Conservation (phyloP, 116 monocot species). For the Phalaenopsis hybrid region DNA sequence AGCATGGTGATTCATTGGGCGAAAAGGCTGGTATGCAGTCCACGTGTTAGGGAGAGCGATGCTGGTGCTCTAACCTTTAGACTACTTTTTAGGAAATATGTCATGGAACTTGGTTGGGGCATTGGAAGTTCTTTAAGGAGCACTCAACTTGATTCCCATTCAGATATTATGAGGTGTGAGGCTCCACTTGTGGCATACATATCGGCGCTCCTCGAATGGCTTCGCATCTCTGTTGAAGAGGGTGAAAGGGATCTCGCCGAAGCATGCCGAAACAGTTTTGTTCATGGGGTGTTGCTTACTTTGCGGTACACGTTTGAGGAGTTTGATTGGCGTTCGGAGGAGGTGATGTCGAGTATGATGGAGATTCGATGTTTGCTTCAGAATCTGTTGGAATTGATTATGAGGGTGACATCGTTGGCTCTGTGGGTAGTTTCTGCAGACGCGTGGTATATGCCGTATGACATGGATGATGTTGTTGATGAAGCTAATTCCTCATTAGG, state of each 20-base stretch:
- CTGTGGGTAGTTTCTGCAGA: slow-evolving; percentile 97
- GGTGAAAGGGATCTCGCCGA: slow-evolving; percentile 82
- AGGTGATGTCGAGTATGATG: slow-evolving; percentile 37
- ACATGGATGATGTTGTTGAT: slow-evolving; percentile 60
- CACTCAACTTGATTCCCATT: slow-evolving; percentile 19
- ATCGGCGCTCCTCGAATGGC: slow-evolving; percentile 74
- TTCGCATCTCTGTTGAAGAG: slow-evolving; percentile 54
- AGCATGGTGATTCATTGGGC: slow-evolving; percentile 74
- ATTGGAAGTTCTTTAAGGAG: slow-evolving; percentile 36
- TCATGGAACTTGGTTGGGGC: slow-evolving; percentile 68
- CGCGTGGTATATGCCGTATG: slow-evolving; percentile 81
- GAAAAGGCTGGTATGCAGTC: slow-evolving; percentile 77
- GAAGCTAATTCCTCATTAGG: slow-evolving; percentile 27
- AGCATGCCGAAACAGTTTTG: slow-evolving; percentile 85
- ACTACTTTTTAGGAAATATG: slow-evolving; percentile 88
- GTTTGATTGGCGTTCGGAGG: slow-evolving; percentile 74
- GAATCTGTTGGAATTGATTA: slow-evolving; percentile 63
- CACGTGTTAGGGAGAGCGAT: slow-evolving; percentile 98
- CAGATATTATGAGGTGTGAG: slow-evolving; percentile 19
- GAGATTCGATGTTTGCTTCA: slow-evolving; percentile 58
- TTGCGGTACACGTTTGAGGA: slow-evolving; percentile 98
- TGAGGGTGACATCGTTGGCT: slow-evolving; percentile 78
- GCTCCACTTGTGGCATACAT: slow-evolving; percentile 56
- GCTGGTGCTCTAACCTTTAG: slow-evolving; percentile 90
- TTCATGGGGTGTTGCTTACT: slow-evolving; percentile 94